Evolutionary conservation across 192 early-diverging fungal genomes (phyloP).

Genomic region (Chytriomyces hyalinus): DNA sequence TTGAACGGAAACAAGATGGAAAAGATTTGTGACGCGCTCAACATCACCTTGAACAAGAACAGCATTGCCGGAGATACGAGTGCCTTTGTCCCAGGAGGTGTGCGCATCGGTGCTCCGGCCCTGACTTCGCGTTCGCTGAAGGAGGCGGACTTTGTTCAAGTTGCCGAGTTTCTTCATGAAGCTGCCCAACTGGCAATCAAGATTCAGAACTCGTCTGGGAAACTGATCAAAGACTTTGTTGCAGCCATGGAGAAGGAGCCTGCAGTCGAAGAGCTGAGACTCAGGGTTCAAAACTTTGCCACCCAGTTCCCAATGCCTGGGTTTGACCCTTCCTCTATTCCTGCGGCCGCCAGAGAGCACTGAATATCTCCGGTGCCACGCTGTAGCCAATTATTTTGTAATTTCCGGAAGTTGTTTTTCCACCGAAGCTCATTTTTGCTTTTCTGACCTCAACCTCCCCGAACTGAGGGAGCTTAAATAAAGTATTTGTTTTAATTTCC

Average conservation of each 20-base stretch:
- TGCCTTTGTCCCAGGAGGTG: slow-evolving; percentile 96
- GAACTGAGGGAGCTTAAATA: too few species aligned
- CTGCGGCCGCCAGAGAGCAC: slow-evolving; percentile 40
- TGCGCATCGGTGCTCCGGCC: slow-evolving; percentile 93
- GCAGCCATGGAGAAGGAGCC: slow-evolving; percentile 74
- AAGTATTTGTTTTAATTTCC: too few species aligned
- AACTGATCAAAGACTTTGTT: slow-evolving; percentile 98
- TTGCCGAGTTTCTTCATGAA: slow-evolving; percentile 95
- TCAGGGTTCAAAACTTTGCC: slow-evolving; percentile 92
- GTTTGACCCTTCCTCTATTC: slow-evolving; percentile 63
- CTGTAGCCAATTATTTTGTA: too few species aligned
- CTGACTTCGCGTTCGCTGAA: slow-evolving; percentile 96
- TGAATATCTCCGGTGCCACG: neutral
- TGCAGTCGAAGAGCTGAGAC: slow-evolving; percentile 81
- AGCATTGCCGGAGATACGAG: slow-evolving; percentile 95
- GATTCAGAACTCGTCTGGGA: slow-evolving; percentile 86
- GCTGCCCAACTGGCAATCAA: slow-evolving; percentile 85
- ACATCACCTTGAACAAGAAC: slow-evolving; percentile 99
- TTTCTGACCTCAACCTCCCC: too few species aligned
- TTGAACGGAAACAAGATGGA: slow-evolving; percentile 98
- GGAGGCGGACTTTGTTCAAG: slow-evolving; percentile 92
- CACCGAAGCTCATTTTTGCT: too few species aligned
- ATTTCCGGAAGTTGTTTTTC: too few species aligned
- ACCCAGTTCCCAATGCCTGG: slow-evolving; percentile 98
- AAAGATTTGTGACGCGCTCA: slow-evolving; percentile 88